Percentiles rank a stretch among this genome's conserved stretches.
Conservation (phyloP, 257 asterid genomes). For the Plantago elongata region DNA sequence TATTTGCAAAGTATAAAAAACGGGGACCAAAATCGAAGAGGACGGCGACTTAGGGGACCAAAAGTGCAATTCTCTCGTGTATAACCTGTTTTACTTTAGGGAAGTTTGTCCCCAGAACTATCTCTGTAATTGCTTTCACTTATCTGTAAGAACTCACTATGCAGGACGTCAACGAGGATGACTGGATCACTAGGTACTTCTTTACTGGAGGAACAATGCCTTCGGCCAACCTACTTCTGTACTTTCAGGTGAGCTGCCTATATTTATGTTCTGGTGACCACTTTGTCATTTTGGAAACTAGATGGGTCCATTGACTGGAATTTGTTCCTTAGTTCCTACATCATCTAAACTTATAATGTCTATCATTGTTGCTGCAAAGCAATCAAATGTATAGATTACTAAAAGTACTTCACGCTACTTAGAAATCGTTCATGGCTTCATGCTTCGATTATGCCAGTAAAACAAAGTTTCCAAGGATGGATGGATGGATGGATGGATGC, state of each 20-base stretch:
- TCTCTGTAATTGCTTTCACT: background rate
- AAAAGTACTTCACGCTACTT: background rate
- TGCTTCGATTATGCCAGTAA: no score
- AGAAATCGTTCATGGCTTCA: no score
- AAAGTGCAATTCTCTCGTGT: no score
- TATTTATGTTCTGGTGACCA: no score
- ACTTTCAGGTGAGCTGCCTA: constrained; percentile 68
- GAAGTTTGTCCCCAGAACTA: background rate
- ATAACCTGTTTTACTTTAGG: background rate
- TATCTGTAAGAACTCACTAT: background rate
- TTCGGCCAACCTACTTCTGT: constrained; percentile 81
- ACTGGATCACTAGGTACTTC: constrained; percentile 94
- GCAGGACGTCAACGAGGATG: constrained; percentile 80
- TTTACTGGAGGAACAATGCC: constrained; percentile 96
- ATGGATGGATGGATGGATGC: no score
- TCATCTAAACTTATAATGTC: no score
- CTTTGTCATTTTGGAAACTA: background rate
- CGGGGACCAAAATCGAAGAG: no score
- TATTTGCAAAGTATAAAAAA: no score
- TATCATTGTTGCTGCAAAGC: no score
- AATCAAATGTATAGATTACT: background rate
- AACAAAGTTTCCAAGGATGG: no score
- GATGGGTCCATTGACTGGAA: no score
- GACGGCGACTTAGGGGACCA: no score
- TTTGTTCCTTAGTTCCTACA: background rate